These are phyloP conservation scores for Viola pubescens DNA, from an alignment of 441 rosid genomes.

Conservation along the genomic window DNA sequence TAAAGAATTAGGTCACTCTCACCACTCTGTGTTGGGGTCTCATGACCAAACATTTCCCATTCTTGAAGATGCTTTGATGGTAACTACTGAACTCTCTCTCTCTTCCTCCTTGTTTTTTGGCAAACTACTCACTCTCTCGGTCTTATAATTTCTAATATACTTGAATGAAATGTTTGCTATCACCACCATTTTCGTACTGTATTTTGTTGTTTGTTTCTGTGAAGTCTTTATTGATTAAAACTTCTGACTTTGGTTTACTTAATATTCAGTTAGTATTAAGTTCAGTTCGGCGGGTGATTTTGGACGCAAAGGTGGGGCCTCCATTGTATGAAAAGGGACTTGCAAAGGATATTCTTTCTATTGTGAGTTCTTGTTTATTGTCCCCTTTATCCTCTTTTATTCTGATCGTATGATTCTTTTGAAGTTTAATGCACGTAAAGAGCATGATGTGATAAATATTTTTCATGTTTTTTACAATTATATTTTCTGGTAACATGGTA, in stretches of 20 bases:
- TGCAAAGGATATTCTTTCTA: constrained; percentile 70
- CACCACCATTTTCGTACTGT: background rate
- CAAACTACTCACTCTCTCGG: constrained; percentile 1
- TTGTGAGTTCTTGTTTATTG: constrained; percentile 43
- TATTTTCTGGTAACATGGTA: too few species aligned
- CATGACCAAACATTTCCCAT: constrained; percentile 52
- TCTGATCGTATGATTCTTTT: background rate
- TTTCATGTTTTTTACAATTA: too few species aligned
- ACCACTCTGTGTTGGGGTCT: constrained; percentile 31
- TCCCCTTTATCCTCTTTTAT: background rate
- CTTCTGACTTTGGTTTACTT: constrained; percentile 19
- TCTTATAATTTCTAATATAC: constrained; percentile 4
- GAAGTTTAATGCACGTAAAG: background rate
- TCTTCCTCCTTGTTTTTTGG: constrained; percentile 6
- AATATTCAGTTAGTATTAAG: constrained; percentile 51
- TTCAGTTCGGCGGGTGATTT: constrained; percentile 66
- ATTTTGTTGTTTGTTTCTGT: constrained; percentile 8
- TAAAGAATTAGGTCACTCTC: constrained; percentile 37
- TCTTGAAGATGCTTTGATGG: constrained; percentile 71
- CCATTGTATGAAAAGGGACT: constrained; percentile 78
- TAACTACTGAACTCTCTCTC: constrained; percentile 21
- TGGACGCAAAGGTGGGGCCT: constrained; percentile 95
- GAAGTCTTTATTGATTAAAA: constrained; percentile 3
- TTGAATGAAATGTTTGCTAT: constrained; percentile 8
- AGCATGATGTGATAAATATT: background rate